Percentiles rank a stretch among this genome's conserved stretches.
These are phyloP conservation scores for Ganoderma boninense DNA, from an alignment of 1,284 basidiomycete species.

Conservation along the genomic window DNA sequence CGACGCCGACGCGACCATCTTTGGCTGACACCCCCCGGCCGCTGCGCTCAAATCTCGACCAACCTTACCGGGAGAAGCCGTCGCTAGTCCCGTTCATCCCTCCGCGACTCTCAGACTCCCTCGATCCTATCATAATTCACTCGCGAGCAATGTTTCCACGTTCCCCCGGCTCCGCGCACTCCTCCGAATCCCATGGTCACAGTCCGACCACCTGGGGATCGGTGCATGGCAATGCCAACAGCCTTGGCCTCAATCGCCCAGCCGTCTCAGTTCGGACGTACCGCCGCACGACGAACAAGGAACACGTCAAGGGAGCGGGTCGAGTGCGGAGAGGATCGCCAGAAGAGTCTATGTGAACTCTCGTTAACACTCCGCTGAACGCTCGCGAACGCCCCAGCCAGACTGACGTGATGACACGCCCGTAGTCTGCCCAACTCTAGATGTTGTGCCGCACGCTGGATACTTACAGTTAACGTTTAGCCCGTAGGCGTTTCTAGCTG, in stretches of 20 bases:
- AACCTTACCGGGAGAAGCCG: slow-evolving; percentile 2
- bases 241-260: not conserved
- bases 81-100: not conserved
- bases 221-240: not conserved
- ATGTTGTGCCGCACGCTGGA: slow-evolving; percentile 1
- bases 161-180: not conserved
- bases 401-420: not conserved
- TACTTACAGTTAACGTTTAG: not conserved
- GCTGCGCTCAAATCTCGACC: slow-evolving; percentile 2
- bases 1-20: not conserved
- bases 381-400: not conserved
- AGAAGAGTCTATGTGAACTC: slow-evolving; percentile 1
- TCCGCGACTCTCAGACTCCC: not conserved
- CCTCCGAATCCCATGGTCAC: not conserved
- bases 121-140: not conserved
- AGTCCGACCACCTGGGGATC: not conserved
- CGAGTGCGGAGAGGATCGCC: slow-evolving; percentile 7
- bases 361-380: not conserved
- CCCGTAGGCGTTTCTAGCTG: not conserved
- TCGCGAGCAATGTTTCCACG: not conserved
- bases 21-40: not conserved
- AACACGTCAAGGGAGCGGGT: not conserved
- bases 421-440: not conserved
- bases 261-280: slow-evolving; percentile 4
- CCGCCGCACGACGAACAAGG: not conserved